A percentile compares a stretch with the other conserved stretches of the same genome.
Evolutionary conservation across 2,329 filamentous ascomycete genomes (phyloP).

Genomic region (Epichloe gansuensis): DNA sequence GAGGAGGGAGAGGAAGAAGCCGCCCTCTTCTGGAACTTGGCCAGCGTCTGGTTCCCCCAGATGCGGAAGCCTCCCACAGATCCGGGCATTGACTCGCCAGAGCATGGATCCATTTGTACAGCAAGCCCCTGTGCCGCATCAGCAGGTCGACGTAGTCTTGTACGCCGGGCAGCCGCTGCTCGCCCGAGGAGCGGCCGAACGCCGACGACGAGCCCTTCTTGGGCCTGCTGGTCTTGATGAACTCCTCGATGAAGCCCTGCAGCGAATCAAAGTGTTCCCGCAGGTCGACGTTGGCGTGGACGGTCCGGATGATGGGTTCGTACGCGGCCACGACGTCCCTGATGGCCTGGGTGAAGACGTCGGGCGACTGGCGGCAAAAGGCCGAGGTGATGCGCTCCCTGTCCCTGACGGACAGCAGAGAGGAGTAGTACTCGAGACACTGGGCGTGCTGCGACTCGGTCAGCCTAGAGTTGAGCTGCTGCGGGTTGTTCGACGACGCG

Average conservation of each 20-base stretch:
- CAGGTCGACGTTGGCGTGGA: slow-evolving; percentile 61
- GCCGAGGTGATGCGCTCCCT: slow-evolving; percentile 56
- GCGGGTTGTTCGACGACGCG: slow-evolving; percentile 26
- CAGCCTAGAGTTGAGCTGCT: slow-evolving; percentile 31
- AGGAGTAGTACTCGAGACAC: slow-evolving; percentile 57
- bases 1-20: rapidly evolving
- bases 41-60: slow-evolving; percentile 46
- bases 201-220: slow-evolving; percentile 15
- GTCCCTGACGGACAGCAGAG: slow-evolving; percentile 59
- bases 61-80: slow-evolving; percentile 44
- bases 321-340: slow-evolving; percentile 53
- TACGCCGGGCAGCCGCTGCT: slow-evolving; percentile 39
- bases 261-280: slow-evolving; percentile 53
- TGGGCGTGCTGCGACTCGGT: slow-evolving; percentile 48
- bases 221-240: slow-evolving; percentile 47
- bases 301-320: slow-evolving; percentile 58
- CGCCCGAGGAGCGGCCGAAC: background rate
- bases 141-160: slow-evolving; percentile 60
- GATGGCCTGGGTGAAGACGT: slow-evolving; percentile 57
- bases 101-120: slow-evolving; percentile 61
- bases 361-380: slow-evolving; percentile 55
- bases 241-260: slow-evolving; percentile 56
- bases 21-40: slow-evolving; percentile 34
- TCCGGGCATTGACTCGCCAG: slow-evolving; percentile 55
- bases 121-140: slow-evolving; percentile 46